phyloP scores from a whole-genome alignment of 116 monocot genomes.

The Cymodocea nodosa region DNA sequence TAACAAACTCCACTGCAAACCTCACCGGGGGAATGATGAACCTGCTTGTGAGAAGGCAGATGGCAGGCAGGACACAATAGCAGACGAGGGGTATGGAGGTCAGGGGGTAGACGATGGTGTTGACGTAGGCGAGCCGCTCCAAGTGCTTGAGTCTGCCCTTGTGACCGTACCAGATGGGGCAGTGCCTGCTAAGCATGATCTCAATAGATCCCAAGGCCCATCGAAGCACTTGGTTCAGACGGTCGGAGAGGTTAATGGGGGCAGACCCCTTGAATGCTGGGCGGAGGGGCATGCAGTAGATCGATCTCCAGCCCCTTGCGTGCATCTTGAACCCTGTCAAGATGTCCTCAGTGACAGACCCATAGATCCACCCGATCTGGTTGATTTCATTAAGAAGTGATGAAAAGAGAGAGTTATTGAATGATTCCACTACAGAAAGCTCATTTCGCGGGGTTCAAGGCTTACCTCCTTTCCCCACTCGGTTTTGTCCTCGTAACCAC shows the following conservation, averaged over 20 bases:
- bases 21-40: constrained; percentile 94
- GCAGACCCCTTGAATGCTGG: constrained; percentile 92
- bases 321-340: constrained; percentile 95
- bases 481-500: constrained; percentile 87
- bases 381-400: too few species aligned
- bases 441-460: too few species aligned
- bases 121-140: constrained; percentile 73
- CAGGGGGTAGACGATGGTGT: constrained; percentile 94
- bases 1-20: background rate
- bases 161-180: constrained; percentile 94
- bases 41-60: constrained; percentile 88
- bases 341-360: too few species aligned
- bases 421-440: too few species aligned
- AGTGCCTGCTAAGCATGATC: constrained; percentile 87
- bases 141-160: constrained; percentile 76
- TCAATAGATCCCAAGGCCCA: constrained; percentile 95
- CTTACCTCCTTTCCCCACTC: constrained; percentile 96
- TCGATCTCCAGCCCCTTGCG: constrained; percentile 86
- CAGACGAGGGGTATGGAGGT: constrained; percentile 80
- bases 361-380: constrained; percentile 98
- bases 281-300: constrained; percentile 62
- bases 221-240: constrained; percentile 76
- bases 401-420: too few species aligned
- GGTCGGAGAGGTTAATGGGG: too few species aligned
- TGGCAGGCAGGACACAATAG: constrained; percentile 81